phyloP scores from a whole-genome alignment of 306 rosid genomes.

The Heteromeles arbutifolia region DNA sequence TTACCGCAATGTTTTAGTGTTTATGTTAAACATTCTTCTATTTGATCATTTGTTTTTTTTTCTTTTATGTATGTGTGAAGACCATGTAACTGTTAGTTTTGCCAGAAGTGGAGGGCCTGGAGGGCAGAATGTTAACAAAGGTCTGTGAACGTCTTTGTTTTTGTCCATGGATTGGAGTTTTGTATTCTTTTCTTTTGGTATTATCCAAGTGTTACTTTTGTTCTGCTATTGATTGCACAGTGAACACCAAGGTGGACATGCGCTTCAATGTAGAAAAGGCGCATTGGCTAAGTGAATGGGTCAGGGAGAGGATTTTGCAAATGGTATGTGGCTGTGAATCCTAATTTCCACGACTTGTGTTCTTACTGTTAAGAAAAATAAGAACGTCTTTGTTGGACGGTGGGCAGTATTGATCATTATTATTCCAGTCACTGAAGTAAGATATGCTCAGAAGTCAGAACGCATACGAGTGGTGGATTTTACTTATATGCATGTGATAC shows the following conservation, averaged over 20 bases:
- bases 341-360: not conserved
- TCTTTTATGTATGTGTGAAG: slow-evolving; percentile 23
- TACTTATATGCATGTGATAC: not conserved
- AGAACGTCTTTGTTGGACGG: not conserved
- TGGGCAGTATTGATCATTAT: not conserved
- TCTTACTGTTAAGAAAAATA: not conserved
- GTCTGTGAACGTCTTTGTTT: slow-evolving; percentile 24
- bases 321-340: slow-evolving; percentile 40
- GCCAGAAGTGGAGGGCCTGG: slow-evolving; percentile 99
- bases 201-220: not conserved
- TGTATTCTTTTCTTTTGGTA: not conserved
- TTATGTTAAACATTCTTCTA: not conserved
- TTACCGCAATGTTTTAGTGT: not conserved
- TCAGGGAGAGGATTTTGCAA: slow-evolving; percentile 77
- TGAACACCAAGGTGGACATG: slow-evolving; percentile 98
- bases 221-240: slow-evolving; percentile 30
- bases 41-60: not conserved
- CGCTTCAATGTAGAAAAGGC: slow-evolving; percentile 83
- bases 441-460: not conserved
- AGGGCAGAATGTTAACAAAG: slow-evolving; percentile 93
- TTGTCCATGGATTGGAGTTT: not conserved
- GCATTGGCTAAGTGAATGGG: slow-evolving; percentile 66
- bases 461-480: not conserved
- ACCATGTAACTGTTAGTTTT: slow-evolving; percentile 68
- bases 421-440: not conserved